These are phyloP conservation scores for Boletus tomentosulus DNA, from an alignment of 768 basidiomycete species.

Conservation along the genomic window DNA sequence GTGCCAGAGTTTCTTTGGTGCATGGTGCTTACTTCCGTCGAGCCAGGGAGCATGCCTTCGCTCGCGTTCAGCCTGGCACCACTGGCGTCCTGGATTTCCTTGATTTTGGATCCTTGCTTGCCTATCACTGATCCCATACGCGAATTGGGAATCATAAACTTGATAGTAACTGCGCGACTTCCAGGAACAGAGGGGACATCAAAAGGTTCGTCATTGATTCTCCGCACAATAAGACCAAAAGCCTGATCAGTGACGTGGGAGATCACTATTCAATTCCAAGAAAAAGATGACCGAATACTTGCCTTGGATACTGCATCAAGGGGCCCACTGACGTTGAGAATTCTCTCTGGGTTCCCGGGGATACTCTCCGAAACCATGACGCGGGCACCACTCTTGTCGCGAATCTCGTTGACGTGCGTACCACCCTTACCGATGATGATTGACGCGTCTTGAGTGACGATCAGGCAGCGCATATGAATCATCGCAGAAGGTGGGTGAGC, in stretches of 20 bases:
- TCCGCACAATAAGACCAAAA: slow-evolving; percentile 95
- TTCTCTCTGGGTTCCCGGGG: slow-evolving; percentile 98
- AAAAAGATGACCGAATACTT: slow-evolving; percentile 18
- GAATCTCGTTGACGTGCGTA: slow-evolving; percentile 95
- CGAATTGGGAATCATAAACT: slow-evolving; percentile 99
- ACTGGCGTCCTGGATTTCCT: slow-evolving; percentile 98
- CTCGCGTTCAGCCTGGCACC: slow-evolving; percentile 95
- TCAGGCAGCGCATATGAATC: slow-evolving; percentile 97
- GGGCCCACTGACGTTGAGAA: slow-evolving; percentile 93
- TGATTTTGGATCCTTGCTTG: slow-evolving; percentile 96
- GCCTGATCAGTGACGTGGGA: slow-evolving; percentile 50
- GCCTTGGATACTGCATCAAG: slow-evolving; percentile 99
- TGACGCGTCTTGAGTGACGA: slow-evolving; percentile 98
- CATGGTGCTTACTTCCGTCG: slow-evolving; percentile 77
- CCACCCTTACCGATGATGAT: slow-evolving; percentile 98
- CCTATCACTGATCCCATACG: slow-evolving; percentile 99
- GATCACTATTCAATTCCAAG: background rate
- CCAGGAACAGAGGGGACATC: slow-evolving; percentile 97
- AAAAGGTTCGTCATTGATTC: slow-evolving; percentile 99
- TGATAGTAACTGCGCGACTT: slow-evolving; percentile 97
- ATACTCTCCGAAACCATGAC: slow-evolving; percentile 99
- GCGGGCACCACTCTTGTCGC: slow-evolving; percentile 94
- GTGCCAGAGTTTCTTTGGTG: background rate
- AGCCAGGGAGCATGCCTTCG: slow-evolving; percentile 97
- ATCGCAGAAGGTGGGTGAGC: slow-evolving; percentile 64